Conservation (phyloP, 345 rosid genomes). For the Cardiospermum halicacabum region DNA sequence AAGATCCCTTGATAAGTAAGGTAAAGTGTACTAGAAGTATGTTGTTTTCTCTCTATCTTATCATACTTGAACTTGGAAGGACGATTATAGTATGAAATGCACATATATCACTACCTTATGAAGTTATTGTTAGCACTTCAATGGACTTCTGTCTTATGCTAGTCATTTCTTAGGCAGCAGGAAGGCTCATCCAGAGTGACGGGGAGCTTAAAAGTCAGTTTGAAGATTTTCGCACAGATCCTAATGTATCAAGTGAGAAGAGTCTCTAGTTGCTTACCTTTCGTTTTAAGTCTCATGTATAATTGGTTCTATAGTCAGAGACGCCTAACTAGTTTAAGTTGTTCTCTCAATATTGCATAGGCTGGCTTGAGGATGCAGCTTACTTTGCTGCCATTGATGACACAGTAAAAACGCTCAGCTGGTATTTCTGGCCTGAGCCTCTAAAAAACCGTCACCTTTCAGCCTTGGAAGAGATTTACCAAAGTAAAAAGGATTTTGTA, state of each 20-base stretch:
- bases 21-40: constrained; percentile 29
- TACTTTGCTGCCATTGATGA: constrained; percentile 89
- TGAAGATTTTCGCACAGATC: constrained; percentile 55
- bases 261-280: not conserved
- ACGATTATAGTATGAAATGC: too few relatives aligned
- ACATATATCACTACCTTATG: not conserved
- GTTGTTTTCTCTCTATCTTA: not conserved
- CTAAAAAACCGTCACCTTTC: constrained; percentile 73
- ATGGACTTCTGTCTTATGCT: constrained; percentile 9
- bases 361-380: constrained; percentile 98
- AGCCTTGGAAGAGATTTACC: constrained; percentile 80
- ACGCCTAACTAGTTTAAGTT: too few relatives aligned
- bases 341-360: constrained; percentile 31
- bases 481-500: constrained; percentile 76
- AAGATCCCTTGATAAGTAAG: constrained; percentile 73
- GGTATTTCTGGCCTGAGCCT: constrained; percentile 91
- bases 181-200: constrained; percentile 57
- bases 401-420: constrained; percentile 49
- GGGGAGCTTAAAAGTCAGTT: constrained; percentile 61
- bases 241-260: constrained; percentile 59
- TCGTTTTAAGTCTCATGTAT: not conserved
- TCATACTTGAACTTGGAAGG: not conserved
- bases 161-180: constrained; percentile 63
- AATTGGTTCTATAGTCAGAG: not conserved
- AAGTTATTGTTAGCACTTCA: too few relatives aligned